These are phyloP conservation scores for Kalmusia sp. DNA, from an alignment of 2,329 filamentous ascomycete species.

Conservation along the genomic window DNA sequence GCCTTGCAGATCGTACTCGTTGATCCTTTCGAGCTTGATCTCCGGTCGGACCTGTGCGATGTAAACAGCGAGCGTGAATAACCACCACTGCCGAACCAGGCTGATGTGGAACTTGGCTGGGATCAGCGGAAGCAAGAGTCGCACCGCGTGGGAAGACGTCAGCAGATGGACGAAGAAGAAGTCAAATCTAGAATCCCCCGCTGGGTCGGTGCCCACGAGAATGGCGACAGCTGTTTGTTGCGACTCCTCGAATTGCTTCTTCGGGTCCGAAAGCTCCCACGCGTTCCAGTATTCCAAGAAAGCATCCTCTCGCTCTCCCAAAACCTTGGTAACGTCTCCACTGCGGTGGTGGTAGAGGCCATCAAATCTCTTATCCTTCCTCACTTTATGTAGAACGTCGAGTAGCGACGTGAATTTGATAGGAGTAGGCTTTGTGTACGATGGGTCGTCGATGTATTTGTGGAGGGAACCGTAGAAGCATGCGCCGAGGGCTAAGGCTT, in stretches of 20 bases:
- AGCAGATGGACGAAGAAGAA: slow-evolving; percentile 85
- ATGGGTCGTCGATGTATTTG: slow-evolving; percentile 72
- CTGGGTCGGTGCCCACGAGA: slow-evolving; percentile 59
- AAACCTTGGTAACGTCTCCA: slow-evolving; percentile 71
- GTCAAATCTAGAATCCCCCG: slow-evolving; percentile 66
- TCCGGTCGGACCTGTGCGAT: slow-evolving; percentile 75
- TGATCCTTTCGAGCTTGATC: slow-evolving; percentile 71
- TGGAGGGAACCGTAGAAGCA: slow-evolving; percentile 65
- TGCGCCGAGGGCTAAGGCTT: slow-evolving; percentile 76
- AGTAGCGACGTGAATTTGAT: slow-evolving; percentile 68
- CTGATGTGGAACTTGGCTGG: slow-evolving; percentile 74
- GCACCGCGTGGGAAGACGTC: slow-evolving; percentile 84
- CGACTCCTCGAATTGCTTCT: slow-evolving; percentile 76
- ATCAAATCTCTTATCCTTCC: slow-evolving; percentile 73
- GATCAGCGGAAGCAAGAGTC: slow-evolving; percentile 81
- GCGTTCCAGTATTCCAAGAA: slow-evolving; percentile 91
- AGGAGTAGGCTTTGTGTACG: slow-evolving; percentile 70
- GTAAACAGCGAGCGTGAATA: slow-evolving; percentile 80
- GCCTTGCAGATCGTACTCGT: slow-evolving; percentile 64
- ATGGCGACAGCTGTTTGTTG: slow-evolving; percentile 66
- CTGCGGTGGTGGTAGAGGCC: slow-evolving; percentile 67
- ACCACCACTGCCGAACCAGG: slow-evolving; percentile 87
- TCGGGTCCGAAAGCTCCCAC: slow-evolving; percentile 73
- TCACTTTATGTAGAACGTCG: slow-evolving; percentile 74
- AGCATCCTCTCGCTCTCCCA: slow-evolving; percentile 71